Percentiles rank a stretch among this genome's conserved stretches.
These are phyloP conservation scores for Dipodascopsis tothii DNA, from an alignment of 805 yeast genomes.

Conservation along the genomic window DNA sequence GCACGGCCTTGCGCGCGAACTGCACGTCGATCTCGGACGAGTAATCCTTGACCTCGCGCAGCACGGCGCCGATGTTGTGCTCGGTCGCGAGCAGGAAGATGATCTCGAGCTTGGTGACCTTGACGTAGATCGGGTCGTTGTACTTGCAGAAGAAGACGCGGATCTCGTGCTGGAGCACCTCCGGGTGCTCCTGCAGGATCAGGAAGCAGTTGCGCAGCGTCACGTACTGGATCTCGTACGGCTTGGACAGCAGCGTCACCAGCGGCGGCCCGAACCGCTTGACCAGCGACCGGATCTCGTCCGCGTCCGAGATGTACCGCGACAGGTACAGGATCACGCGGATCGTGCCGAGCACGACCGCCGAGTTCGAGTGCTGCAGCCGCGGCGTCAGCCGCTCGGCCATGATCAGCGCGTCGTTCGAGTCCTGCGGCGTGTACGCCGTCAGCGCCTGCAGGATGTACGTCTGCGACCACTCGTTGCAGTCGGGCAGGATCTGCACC, in stretches of 20 bases:
- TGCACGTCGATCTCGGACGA: slow-evolving; percentile 75
- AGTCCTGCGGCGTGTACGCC: slow-evolving; percentile 61
- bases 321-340: slow-evolving; percentile 63
- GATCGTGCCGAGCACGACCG: slow-evolving; percentile 71
- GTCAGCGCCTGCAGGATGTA: slow-evolving; percentile 58
- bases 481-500: slow-evolving; percentile 36
- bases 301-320: slow-evolving; percentile 57
- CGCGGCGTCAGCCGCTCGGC: slow-evolving; percentile 62
- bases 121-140: slow-evolving; percentile 80
- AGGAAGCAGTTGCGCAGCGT: slow-evolving; percentile 74
- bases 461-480: slow-evolving; percentile 63
- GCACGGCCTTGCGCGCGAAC: slow-evolving; percentile 78
- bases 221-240: slow-evolving; percentile 75
- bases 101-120: slow-evolving; percentile 84
- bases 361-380: slow-evolving; percentile 70
- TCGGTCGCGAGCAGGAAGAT: slow-evolving; percentile 70
- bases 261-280: slow-evolving; percentile 61
- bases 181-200: slow-evolving; percentile 57
- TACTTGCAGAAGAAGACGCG: slow-evolving; percentile 72
- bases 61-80: slow-evolving; percentile 49
- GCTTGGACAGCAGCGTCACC: slow-evolving; percentile 57
- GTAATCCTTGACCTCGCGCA: slow-evolving; percentile 74
- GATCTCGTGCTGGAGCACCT: slow-evolving; percentile 56
- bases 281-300: slow-evolving; percentile 48
- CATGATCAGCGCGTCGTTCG: slow-evolving; percentile 57